phyloP scores from a whole-genome alignment of 495 filamentous ascomycete genomes.

The Venustampulla echinocandica region DNA sequence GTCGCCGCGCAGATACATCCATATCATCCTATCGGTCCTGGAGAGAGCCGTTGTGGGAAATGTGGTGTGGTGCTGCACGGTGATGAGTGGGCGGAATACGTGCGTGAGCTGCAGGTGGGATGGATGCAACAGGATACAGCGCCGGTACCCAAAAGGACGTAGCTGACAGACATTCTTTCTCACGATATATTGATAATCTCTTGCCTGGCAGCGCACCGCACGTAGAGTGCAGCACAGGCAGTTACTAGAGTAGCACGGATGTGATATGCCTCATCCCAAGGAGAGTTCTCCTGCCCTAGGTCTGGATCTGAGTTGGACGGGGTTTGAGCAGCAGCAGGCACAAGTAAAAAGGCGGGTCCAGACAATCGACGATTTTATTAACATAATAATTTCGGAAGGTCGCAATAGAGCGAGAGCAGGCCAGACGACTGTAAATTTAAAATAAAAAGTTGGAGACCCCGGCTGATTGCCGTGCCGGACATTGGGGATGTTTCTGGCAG shows the following conservation, averaged over 20 bases:
- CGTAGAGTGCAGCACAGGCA: too few relatives aligned
- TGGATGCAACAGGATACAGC: not conserved
- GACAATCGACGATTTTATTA: too few relatives aligned
- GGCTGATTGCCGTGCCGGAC: slow-evolving; percentile 1
- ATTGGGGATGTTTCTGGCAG: slow-evolving; percentile 18
- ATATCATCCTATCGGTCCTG: slow-evolving; percentile 7
- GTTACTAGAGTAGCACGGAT: too few relatives aligned
- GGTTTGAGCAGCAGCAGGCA: too few relatives aligned
- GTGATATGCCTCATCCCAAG: too few relatives aligned
- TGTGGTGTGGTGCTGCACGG: not conserved
- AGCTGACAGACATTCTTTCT: not conserved
- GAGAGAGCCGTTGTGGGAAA: not conserved
- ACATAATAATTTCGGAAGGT: too few relatives aligned
- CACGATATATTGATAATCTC: not conserved
- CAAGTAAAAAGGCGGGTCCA: too few relatives aligned
- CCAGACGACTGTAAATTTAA: not conserved
- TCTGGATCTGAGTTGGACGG: too few relatives aligned
- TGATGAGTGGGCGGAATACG: not conserved
- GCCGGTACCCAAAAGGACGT: not conserved
- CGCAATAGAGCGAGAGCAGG: too few relatives aligned
- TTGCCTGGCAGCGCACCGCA: too few relatives aligned
- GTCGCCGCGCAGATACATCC: not conserved
- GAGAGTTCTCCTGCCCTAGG: too few relatives aligned
- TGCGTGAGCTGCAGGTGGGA: not conserved
- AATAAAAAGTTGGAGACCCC: not conserved